Base-by-base conservation (phyloP, 2,329 filamentous ascomycete species). In the Fusarium sp. region DNA sequence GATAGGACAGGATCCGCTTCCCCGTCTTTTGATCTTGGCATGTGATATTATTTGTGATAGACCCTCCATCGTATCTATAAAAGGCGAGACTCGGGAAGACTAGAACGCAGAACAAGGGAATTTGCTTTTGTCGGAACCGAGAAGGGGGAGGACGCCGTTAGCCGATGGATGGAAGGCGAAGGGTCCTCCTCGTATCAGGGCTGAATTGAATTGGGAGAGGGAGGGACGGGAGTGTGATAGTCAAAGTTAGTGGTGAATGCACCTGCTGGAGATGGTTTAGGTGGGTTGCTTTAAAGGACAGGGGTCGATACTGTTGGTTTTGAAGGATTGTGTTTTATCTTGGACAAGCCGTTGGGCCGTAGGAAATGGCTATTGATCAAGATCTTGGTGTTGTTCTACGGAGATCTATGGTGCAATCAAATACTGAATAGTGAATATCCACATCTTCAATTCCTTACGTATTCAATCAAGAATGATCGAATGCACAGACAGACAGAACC, bases 221-320 rank as follows among this genome's bases (percentile, higher is more conserved):
- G 64, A 63, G 60, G 52, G 45, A 64, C 64, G 65, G 61, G 68
- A 66, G 60, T 64, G 65, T 57, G 64, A 50, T 64, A 30, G 52
- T 46, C 38, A 73, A 69, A 59, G 60, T 73, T 52, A 55, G 48
- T 67, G 38, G 37, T 60, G 40, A 70, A 49, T 67, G 56, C 69
- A 71, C 69, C 69, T 70, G 45, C 69, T 73, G 32, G 46, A 73
- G 60, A 62, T 56, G 68, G 68, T 68, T 55, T 71, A 70, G 62
- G 32, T 46, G 48, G 55, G 45, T 48, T 62, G 30, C 50, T 52
- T 46, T 50, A 37, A 67, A 55, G 45, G 38, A 48, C 69, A 71
- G 69, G 69, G 69, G 52, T 69, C 56, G 37, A 20, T 54, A 46
- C 27, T 40, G 62, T 66, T 67, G 53, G 58, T 12, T 52, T 26